Evolutionary conservation across 208 protist species (phyloP).

Genomic region (Trypanosomatidae sp.): DNA sequence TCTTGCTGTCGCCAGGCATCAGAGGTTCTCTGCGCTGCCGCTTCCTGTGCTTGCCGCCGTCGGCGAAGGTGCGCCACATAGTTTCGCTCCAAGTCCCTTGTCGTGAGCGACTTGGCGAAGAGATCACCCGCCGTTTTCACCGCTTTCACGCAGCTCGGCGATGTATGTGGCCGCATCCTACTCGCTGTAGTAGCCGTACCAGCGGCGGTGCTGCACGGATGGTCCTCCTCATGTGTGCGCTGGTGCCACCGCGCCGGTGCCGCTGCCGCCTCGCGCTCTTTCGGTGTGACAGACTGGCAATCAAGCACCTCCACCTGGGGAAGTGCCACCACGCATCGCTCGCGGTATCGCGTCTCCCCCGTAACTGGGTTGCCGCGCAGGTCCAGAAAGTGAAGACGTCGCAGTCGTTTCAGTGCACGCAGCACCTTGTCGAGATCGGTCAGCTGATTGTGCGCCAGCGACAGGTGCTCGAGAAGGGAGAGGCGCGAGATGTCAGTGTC

Average conservation of each 20-base stretch:
- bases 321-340: constrained; percentile 48
- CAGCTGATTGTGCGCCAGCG: constrained; percentile 65
- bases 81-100: constrained; percentile 30
- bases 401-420: constrained; percentile 41
- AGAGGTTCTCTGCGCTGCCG: constrained; percentile 4
- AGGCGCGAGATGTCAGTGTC: constrained; percentile 58
- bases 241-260: background rate
- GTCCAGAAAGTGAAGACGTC: constrained; percentile 54
- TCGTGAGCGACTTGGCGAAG: constrained; percentile 28
- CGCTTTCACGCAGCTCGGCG: background rate
- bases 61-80: constrained; percentile 21
- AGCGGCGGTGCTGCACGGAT: background rate
- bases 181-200: background rate
- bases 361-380: constrained; percentile 70
- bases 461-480: constrained; percentile 52
- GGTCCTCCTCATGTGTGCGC: background rate
- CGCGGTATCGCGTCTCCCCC: constrained; percentile 66
- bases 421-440: constrained; percentile 41
- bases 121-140: background rate
- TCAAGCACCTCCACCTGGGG: constrained; percentile 77
- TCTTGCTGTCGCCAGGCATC: constrained; percentile 15
- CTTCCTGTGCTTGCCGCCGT: constrained; percentile 14
- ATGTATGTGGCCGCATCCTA: background rate
- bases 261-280: constrained; percentile 49
- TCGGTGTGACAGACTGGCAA: constrained; percentile 36